Evolutionary conservation across 306 rosid genomes (phyloP).

Genomic region (Lathyrus oleraceus): DNA sequence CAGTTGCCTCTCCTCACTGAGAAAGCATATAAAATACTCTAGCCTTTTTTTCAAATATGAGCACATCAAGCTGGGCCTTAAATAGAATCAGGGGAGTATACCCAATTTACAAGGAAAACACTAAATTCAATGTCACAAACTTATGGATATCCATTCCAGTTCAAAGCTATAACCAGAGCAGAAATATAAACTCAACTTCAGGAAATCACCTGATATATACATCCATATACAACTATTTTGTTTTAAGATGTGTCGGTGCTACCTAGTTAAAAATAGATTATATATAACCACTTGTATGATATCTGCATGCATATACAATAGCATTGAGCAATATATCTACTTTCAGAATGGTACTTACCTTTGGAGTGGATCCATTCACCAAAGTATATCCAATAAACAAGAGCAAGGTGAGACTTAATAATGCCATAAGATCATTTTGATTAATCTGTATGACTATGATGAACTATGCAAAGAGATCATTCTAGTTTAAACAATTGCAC

Average conservation of each 20-base stretch:
- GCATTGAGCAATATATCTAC: neutral
- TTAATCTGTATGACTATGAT: neutral
- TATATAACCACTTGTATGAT: too few relatives aligned
- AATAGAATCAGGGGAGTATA: conserved; percentile 33
- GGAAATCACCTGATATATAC: conserved; percentile 47
- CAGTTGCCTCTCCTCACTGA: neutral
- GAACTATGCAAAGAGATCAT: neutral
- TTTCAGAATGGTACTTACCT: conserved; percentile 40
- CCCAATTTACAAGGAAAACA: conserved; percentile 19
- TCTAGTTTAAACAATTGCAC: neutral
- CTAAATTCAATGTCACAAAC: conserved; percentile 27
- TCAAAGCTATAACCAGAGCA: conserved; percentile 42
- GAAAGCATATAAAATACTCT: conserved; percentile 8
- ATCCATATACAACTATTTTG: too few relatives aligned
- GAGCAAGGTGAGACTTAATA: conserved; percentile 34
- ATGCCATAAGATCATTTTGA: neutral
- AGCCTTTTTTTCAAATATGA: conserved; percentile 24
- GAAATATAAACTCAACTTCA: conserved; percentile 43
- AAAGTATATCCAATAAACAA: conserved; percentile 41
- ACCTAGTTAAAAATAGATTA: too few relatives aligned
- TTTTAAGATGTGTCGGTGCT: too few relatives aligned
- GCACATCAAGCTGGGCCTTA: conserved; percentile 23
- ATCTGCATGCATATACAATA: too few relatives aligned
- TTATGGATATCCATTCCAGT: conserved; percentile 41
- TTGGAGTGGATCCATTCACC: conserved; percentile 47